Base-by-base conservation (phyloP, 768 basidiomycete genomes). In the Hericium erinaceus region DNA sequence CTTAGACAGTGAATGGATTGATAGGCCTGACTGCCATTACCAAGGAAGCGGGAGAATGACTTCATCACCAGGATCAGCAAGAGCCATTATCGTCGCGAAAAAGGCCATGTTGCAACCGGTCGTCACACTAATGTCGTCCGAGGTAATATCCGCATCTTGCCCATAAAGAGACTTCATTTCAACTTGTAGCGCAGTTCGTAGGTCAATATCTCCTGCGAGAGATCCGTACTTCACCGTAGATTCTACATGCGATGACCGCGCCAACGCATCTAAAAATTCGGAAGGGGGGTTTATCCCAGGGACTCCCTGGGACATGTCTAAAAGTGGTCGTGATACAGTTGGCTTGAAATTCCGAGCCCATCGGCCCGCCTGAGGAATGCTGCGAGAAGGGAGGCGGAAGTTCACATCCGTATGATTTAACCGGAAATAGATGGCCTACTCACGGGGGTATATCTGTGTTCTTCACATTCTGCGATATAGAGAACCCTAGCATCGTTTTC, bases 21-120 rank as follows among this genome's bases (percentile, higher is more conserved):
- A 33, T 10, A 33, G 44, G 16, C 9, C n/a, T 18, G 15, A 46
- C 8, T n/a, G n/a, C 16, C 15, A 59, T 52, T 67, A 86, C 85
- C 86, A 86, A 20, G 88, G 89, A 1, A 83, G 74, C 20, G 89
- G 87, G 16, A 91, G 67, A 37, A 91, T 81, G 33, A 89, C 73
- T 63, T 89, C 86, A 56, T 87, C 84, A 1, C 85, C 86, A 15
- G 78, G 71, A 58, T 83, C 80, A n/a, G 83, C 87, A 1, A 92
- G 63, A 15, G 75, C 75, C 80, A 85, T 84, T 6, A 83, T 72
- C 1, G 75, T 69, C 0, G 81, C 78, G 5, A 83, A 73, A 61
- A 89, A 90, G 7, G 85, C 85, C 70, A 89, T 71, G 64, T 89
- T 89, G 65, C 86, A 87, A 4, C 87, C 87, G 1, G 84, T 75